Conservation (phyloP, 2,329 filamentous ascomycete genomes). For the Aureobasidium lini region DNA sequence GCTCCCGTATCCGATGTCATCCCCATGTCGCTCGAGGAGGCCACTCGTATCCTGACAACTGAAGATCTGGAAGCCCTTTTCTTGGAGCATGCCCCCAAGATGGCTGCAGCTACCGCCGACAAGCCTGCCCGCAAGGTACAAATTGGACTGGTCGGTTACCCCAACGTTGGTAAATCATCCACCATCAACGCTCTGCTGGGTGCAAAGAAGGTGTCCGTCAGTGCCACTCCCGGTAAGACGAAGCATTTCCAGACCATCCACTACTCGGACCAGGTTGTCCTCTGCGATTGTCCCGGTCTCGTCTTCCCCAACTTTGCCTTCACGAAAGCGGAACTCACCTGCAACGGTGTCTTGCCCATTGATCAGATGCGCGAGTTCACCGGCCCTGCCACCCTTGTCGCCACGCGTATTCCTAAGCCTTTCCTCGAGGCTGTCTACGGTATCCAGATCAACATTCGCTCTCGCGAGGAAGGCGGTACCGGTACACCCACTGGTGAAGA, state of each 20-base stretch:
- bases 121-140: constrained; percentile 60
- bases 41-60: constrained; percentile 73
- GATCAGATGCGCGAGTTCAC: constrained; percentile 92
- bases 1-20: constrained; percentile 28
- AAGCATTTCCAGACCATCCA: constrained; percentile 99
- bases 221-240: constrained; percentile 93
- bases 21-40: constrained; percentile 34
- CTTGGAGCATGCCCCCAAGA: constrained; percentile 61
- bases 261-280: constrained; percentile 76
- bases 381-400: constrained; percentile 75
- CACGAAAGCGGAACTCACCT: constrained; percentile 92
- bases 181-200: constrained; percentile 99
- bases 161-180: constrained; percentile 97
- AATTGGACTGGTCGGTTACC: constrained; percentile 93
- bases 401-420: constrained; percentile 73
- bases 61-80: constrained; percentile 90
- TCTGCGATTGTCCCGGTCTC: constrained; percentile 97
- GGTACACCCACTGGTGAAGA: constrained; percentile 80
- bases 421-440: constrained; percentile 94
- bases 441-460: constrained; percentile 74
- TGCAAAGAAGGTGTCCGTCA: constrained; percentile 97
- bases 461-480: constrained; percentile 85
- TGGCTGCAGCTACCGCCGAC: constrained; percentile 34
- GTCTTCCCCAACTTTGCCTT: constrained; percentile 97
- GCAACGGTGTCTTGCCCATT: constrained; percentile 89